Evolutionary conservation across 257 asterid species (phyloP).

Genomic region (Forsythia viridissima): DNA sequence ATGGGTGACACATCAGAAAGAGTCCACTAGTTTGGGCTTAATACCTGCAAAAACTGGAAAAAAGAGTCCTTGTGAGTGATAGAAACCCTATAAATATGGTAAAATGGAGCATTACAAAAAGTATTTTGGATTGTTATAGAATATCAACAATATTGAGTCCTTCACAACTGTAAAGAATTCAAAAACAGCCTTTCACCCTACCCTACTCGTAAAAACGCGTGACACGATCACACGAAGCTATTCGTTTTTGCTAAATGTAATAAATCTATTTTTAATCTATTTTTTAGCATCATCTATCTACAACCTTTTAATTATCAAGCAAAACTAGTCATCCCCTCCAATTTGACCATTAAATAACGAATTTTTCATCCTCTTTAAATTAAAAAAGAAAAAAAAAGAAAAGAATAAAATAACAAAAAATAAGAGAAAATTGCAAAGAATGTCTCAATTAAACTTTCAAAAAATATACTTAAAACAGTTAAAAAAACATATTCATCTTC

Average conservation of each 20-base stretch:
- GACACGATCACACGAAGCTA: constrained; percentile 13
- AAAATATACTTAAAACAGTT: too few species aligned
- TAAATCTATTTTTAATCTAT: too few species aligned
- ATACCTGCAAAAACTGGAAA: neutral
- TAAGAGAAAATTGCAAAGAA: too few species aligned
- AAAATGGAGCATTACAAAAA: constrained; percentile 34
- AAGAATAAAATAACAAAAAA: too few species aligned
- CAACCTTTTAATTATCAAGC: neutral
- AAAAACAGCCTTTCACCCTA: constrained; percentile 1
- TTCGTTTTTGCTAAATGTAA: neutral
- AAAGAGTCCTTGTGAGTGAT: neutral
- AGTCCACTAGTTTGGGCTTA: neutral
- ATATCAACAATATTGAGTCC: constrained; percentile 15
- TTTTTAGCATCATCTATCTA: too few species aligned
- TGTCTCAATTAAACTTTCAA: too few species aligned
- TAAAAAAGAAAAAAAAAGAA: too few species aligned
- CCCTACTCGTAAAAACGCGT: neutral
- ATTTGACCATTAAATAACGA: neutral
- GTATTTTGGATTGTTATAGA: constrained; percentile 15
- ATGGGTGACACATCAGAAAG: constrained; percentile 48
- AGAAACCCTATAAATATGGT: constrained; percentile 32
- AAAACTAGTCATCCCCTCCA: neutral
- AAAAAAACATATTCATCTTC: too few species aligned
- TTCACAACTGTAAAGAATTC: constrained; percentile 45
- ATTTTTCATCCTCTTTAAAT: too few species aligned